Conservation (phyloP, 208 protist species). For the Crithidia acanthocephali region DNA sequence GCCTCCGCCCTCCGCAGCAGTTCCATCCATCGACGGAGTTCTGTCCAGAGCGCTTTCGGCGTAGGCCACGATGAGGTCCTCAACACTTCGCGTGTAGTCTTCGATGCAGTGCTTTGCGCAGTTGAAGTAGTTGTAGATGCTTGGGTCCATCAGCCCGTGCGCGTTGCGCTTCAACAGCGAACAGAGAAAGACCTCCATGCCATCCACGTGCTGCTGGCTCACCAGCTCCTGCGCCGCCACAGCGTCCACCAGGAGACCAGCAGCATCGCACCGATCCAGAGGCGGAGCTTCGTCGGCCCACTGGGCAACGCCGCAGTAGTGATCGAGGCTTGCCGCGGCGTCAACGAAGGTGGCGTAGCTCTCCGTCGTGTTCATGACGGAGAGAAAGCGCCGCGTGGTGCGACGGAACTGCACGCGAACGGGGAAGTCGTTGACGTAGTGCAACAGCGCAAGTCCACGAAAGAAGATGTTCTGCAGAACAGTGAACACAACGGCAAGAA, state of each 20-base stretch:
- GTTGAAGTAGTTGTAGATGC: constrained; percentile 54
- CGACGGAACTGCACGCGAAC: constrained; percentile 37
- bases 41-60: neutral
- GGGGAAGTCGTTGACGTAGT: constrained; percentile 39
- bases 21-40: too few species aligned
- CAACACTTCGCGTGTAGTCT: constrained; percentile 47
- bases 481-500: constrained; percentile 6
- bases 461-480: neutral
- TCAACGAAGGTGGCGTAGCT: constrained; percentile 45
- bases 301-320: constrained; percentile 44
- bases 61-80: constrained; percentile 46
- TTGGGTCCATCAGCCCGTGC: constrained; percentile 49
- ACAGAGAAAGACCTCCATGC: constrained; percentile 47
- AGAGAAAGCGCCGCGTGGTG: constrained; percentile 49
- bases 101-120: constrained; percentile 51
- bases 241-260: constrained; percentile 42
- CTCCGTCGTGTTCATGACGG: constrained; percentile 66
- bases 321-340: constrained; percentile 40
- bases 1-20: too few species aligned
- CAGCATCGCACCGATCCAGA: constrained; percentile 32
- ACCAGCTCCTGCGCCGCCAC: constrained; percentile 38
- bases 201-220: constrained; percentile 21
- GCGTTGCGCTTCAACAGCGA: constrained; percentile 53
- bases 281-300: constrained; percentile 43
- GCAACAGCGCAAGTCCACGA: constrained; percentile 13